Base-by-base conservation (phyloP, 176 grass and related monocot species). In the Avena insularis region DNA sequence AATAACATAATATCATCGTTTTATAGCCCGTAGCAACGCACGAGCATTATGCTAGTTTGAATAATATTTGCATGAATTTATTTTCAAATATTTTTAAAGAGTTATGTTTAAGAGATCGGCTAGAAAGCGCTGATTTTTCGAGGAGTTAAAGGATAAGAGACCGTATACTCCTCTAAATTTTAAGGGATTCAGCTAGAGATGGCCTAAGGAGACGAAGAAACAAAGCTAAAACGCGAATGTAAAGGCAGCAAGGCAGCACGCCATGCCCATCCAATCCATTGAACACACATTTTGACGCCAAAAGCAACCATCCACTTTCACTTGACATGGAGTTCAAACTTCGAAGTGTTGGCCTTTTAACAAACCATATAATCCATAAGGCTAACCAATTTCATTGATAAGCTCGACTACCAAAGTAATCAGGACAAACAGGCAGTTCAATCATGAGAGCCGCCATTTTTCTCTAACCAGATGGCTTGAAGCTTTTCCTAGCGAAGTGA, bases 381-480 rank as follows among this genome's bases (percentile, higher is more conserved):
- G 43, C 45, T 75, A 50, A 27, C 12, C 46, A 27, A 50, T 75
- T n/a, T 12, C 71, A 75, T 27, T 48, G 17, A 29, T 21, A 75
- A 16, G 7, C 23, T 23, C 9, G 21, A 16, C 23, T 29, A 29
- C 46, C 33, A 16, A 48, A 53, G 12, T 51, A 51, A 51, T 53
- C 47, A 76, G 13, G 23, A 25, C 21, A 53, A 76, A 31, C 21
- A 23, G 48, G 33, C 33, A 35, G 33, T 35, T 35, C 33, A 35
- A 80, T 21, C 38, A n/a, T 3, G n/a, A 62, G 23, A 65, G 79
- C 15, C 16, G 45, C 25, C 62, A 19, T 33, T 17, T 63, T 80
- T 27, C 20, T 47, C 78, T 80, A 80, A 80, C 9, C 13, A 21
- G 58, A 80, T 48, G 78, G 58, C 40, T 64, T 81, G 60, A 81